Evolutionary conservation across 305 asterid genomes (phyloP).

Genomic region (Rubia balearica): DNA sequence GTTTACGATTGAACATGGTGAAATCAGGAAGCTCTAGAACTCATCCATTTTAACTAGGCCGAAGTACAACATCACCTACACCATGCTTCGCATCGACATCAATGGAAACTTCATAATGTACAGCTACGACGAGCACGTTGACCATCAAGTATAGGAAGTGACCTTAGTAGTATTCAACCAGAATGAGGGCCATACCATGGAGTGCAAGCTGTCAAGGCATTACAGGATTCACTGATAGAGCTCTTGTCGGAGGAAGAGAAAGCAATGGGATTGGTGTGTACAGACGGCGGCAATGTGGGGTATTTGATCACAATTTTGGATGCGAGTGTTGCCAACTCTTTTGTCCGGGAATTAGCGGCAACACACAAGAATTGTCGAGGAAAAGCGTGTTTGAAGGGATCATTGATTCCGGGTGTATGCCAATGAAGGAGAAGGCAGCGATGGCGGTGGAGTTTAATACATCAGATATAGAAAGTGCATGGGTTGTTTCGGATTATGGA

Average conservation of each 20-base stretch:
- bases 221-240: not conserved
- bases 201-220: not conserved
- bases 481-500: conserved; percentile 84
- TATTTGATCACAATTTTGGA: conserved; percentile 55
- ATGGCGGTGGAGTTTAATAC: conserved; percentile 77
- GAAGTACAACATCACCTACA: not conserved
- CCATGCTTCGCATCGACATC: not conserved
- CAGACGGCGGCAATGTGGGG: conserved; percentile 50
- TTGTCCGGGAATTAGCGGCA: conserved; percentile 47
- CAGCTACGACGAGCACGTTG: not conserved
- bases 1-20: not conserved
- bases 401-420: conserved; percentile 52
- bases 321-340: conserved; percentile 26
- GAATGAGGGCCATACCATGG: not conserved
- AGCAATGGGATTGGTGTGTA: not conserved
- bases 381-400: conserved; percentile 69
- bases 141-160: not conserved
- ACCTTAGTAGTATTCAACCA: not conserved
- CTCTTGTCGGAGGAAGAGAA: not conserved
- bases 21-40: not conserved
- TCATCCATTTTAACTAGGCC: not conserved
- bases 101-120: not conserved
- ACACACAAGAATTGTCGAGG: conserved; percentile 50
- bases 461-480: conserved; percentile 61
- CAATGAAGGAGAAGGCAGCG: conserved; percentile 65